Base-by-base conservation (phyloP, 352 stramenopile species). In the Peronospora destructor region DNA sequence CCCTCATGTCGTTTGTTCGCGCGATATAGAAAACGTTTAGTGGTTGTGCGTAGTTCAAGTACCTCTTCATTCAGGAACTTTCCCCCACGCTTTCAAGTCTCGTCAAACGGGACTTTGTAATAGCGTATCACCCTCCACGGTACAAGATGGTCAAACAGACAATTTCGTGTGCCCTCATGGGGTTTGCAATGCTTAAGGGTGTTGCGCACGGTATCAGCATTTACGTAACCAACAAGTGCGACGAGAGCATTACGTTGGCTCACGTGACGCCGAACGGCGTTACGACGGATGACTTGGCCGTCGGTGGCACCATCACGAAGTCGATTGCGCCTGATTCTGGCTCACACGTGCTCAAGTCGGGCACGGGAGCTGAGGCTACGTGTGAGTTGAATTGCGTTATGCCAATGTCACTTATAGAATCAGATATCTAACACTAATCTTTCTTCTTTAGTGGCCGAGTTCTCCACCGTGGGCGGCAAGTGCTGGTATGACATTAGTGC, bases 401-500 rank as follows among this genome's bases (percentile, higher is more conserved):
- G 3, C 19, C 3, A 21, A 21, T 21, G 19, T 3, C 3, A 21
- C 19, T 21, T 3, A 21, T 21, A 3, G 19, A 21, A 21, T n/a
- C n/a, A n/a, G 34, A 12, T 14, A 3, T 40, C n/a, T 6, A 10
- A 19, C 10, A 19, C 19, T 57, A 40, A 62, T 26, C 17, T 8
- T 30, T 12, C 21, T 6, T 45, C 39, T 39, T 48, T 29, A 85
- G 73, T 87, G 28, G 76, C 68, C 10, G 79, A 90, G 50, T 85
- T 90, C 48, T 87, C 79, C 1, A 58, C 26, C 11, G 61, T 73
- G 33, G 71, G 66, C 30, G 71, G 64, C 26, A 77, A 66, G 57
- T 50, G 56, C 12, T 88, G 79, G 74, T 78, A 52, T 40, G 79
- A 88, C 45, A 91, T 91, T 50, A 86, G 72, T 38, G 84, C 76